These are phyloP conservation scores for Alternaria brassicicola DNA, from an alignment of 2,329 filamentous ascomycete genomes.

Conservation along the genomic window DNA sequence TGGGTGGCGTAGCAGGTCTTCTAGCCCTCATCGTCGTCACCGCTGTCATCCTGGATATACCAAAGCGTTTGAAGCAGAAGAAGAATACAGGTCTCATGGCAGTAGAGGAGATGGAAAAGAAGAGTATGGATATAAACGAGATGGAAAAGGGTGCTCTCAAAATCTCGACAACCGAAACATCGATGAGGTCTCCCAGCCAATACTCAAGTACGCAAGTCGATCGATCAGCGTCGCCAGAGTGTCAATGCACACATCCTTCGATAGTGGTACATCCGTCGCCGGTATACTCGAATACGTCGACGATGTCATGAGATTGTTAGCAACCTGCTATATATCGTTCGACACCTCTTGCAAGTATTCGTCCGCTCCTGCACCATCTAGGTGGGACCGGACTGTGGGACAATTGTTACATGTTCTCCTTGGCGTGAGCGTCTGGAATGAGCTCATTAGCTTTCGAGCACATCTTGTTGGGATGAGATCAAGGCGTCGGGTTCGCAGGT, in stretches of 20 bases:
- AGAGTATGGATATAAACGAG: constrained; percentile 7
- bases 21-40: constrained; percentile 15
- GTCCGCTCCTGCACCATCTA: background rate
- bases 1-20: constrained; percentile 14
- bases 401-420: background rate
- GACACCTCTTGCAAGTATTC: background rate
- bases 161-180: constrained; percentile 7
- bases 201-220: constrained; percentile 6
- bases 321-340: background rate
- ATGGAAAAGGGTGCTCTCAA: constrained; percentile 15
- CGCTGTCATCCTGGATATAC: constrained; percentile 16
- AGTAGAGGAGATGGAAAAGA: constrained; percentile 13
- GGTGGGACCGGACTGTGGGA: background rate
- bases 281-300: background rate
- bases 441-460: background rate
- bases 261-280: constrained; percentile 3
- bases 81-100: constrained; percentile 8
- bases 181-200: constrained; percentile 5
- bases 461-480: background rate
- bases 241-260: constrained; percentile 10
- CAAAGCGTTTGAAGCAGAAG: constrained; percentile 15
- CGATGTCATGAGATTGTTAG: background rate
- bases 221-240: constrained; percentile 13
- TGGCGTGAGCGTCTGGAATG: background rate
- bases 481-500: background rate